Conservation (phyloP, 139 green algal species). For the Raphidocelis subcapitata region DNA sequence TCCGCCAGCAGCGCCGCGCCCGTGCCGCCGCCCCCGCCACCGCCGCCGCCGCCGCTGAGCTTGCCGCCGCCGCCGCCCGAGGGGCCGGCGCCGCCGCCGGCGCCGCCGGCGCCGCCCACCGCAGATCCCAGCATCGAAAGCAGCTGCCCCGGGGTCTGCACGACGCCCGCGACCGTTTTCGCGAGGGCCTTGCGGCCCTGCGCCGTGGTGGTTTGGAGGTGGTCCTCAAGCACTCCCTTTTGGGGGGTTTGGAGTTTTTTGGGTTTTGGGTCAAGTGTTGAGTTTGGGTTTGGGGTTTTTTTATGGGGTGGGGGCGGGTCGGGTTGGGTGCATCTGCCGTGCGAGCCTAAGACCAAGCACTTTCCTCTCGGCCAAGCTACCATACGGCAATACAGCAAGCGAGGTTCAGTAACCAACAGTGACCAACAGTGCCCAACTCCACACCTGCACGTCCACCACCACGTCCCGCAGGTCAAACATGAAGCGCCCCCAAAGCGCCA, state of each 20-base stretch:
- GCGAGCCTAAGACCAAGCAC: neutral
- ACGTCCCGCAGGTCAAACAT: neutral
- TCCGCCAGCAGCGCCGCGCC: no score
- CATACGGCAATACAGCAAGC: neutral
- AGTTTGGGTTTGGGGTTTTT: no score
- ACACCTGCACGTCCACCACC: neutral
- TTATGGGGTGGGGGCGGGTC: no score
- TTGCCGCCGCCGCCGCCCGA: no score
- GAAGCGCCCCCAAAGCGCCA: neutral
- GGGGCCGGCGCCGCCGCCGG: no score
- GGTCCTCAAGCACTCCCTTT: conserved; percentile 38
- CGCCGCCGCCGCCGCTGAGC: no score
- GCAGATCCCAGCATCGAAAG: conserved; percentile 20
- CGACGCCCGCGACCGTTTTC: conserved; percentile 33
- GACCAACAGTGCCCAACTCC: neutral
- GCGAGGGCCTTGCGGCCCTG: conserved; percentile 26
- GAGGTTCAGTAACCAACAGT: neutral
- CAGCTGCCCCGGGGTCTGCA: conserved; percentile 28
- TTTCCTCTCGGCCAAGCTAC: neutral
- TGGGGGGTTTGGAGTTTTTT: neutral
- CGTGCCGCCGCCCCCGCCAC: no score
- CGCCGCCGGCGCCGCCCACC: no score
- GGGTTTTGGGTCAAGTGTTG: neutral
- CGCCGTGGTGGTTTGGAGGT: conserved; percentile 35
- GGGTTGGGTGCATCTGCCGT: neutral